Conservation (phyloP, 2,329 filamentous ascomycete genomes). For the Aspergillus terreus region DNA sequence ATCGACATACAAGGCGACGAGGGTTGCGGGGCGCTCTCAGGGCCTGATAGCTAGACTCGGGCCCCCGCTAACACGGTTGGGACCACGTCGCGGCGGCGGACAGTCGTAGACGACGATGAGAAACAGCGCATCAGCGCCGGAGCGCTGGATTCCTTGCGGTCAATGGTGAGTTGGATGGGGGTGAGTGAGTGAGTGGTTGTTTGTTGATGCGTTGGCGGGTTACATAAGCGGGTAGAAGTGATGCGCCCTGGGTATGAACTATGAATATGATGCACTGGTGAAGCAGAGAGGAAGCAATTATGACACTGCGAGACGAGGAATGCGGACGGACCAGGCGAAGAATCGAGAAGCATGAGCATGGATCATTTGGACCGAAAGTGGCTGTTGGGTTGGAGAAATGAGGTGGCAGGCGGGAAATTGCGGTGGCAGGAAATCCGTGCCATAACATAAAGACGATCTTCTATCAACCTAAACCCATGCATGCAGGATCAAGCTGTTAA, state of each 20-base stretch:
- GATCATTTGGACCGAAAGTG: background rate
- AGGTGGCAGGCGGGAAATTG: slow-evolving; percentile 9
- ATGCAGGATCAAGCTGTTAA: background rate
- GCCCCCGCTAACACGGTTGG: background rate
- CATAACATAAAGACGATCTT: background rate
- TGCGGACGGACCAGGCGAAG: background rate
- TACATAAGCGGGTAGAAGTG: slow-evolving; percentile 1
- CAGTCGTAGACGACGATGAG: background rate
- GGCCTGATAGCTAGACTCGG: background rate
- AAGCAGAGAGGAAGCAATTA: background rate
- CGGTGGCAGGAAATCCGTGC: slow-evolving; percentile 8
- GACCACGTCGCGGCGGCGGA: background rate
- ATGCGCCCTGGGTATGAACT: no score
- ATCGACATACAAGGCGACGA: no score
- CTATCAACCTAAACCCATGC: background rate
- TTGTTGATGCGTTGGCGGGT: background rate
- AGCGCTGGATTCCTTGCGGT: background rate
- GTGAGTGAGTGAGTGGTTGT: background rate
- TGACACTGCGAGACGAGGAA: background rate
- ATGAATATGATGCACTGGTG: no score
- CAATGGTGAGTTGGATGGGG: background rate
- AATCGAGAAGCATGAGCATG: background rate
- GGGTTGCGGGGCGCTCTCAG: no score
- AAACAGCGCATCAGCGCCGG: slow-evolving; percentile 11
- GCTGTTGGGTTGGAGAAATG: slow-evolving; percentile 6